Evolutionary conservation across 495 filamentous ascomycete species (phyloP).

Genomic region (Hypoxylon fuscum): DNA sequence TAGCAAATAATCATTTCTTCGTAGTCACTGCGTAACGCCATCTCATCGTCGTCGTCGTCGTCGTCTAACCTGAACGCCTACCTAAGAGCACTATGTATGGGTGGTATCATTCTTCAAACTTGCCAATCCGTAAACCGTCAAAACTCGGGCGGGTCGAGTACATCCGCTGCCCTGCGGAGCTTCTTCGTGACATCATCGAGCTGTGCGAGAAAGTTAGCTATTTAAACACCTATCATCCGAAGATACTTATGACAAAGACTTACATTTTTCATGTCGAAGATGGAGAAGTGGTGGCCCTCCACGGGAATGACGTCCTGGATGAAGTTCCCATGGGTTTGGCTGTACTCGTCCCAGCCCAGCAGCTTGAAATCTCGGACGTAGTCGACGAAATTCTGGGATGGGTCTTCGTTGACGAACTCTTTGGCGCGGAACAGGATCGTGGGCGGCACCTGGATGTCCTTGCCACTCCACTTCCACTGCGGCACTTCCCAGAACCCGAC

Average conservation of each 20-base stretch:
- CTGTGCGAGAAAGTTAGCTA: not conserved
- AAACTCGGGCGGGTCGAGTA: conserved; percentile 40
- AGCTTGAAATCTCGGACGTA: conserved; percentile 37
- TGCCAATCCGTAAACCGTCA: not conserved
- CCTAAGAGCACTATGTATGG: not conserved
- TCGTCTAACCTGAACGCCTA: not conserved
- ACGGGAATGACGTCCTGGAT: conserved; percentile 50
- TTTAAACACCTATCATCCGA: not conserved
- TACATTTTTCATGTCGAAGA: conserved; percentile 47
- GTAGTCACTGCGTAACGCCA: not conserved
- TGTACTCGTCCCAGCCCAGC: conserved; percentile 54
- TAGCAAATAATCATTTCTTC: no score
- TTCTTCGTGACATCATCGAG: conserved; percentile 39
- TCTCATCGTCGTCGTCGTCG: not conserved
- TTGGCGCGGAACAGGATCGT: conserved; percentile 51
- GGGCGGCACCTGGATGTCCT: conserved; percentile 37
- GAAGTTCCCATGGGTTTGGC: conserved; percentile 34
- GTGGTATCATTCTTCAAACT: not conserved
- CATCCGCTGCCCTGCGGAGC: conserved; percentile 46
- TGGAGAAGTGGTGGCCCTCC: conserved; percentile 55
- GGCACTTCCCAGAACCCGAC: conserved; percentile 48
- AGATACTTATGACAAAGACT: conserved; percentile 6
- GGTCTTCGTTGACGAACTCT: conserved; percentile 42
- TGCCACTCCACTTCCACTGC: conserved; percentile 35
- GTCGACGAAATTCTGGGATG: conserved; percentile 46